Evolutionary conservation across 1,139 yeast species (phyloP).

Genomic region (Geotrichum cucujoidarum): DNA sequence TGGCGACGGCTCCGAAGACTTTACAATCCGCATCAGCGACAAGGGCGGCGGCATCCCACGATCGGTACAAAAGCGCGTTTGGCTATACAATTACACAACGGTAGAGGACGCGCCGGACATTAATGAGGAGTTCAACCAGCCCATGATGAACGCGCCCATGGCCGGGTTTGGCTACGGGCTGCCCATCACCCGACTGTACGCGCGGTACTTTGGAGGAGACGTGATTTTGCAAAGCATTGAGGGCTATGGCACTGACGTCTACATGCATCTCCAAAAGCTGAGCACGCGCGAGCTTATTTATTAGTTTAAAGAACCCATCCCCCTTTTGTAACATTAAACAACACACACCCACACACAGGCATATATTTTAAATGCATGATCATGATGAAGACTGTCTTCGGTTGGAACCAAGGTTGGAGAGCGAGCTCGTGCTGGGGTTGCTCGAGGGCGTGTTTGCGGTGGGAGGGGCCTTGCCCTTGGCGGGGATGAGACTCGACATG

Average conservation of each 20-base stretch:
- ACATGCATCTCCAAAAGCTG: slow-evolving; percentile 59
- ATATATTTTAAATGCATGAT: too few relatives aligned
- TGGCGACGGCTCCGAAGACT: slow-evolving; percentile 73
- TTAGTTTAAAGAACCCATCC: too few relatives aligned
- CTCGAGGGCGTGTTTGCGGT: not conserved
- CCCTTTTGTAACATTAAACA: too few relatives aligned
- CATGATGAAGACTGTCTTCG: slow-evolving; percentile 1
- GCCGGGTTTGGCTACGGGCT: slow-evolving; percentile 83
- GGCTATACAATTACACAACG: slow-evolving; percentile 79
- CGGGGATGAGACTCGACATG: not conserved
- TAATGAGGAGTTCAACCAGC: slow-evolving; percentile 48
- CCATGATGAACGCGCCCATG: slow-evolving; percentile 61
- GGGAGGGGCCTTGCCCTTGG: not conserved
- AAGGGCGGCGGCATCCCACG: slow-evolving; percentile 84
- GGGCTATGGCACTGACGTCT: slow-evolving; percentile 81
- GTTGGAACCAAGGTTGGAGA: not conserved
- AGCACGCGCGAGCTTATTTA: slow-evolving; percentile 28
- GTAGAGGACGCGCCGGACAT: slow-evolving; percentile 60
- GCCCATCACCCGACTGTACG: slow-evolving; percentile 68
- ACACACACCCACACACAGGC: too few relatives aligned
- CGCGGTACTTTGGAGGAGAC: slow-evolving; percentile 79
- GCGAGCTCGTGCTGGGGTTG: not conserved
- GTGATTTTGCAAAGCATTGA: slow-evolving; percentile 74
- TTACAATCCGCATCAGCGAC: slow-evolving; percentile 73
- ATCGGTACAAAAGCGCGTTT: slow-evolving; percentile 66